Percentiles rank a stretch among this genome's conserved stretches.
Evolutionary conservation across 163 green algal genomes (phyloP).

Genomic region (Volvox carteri): DNA sequence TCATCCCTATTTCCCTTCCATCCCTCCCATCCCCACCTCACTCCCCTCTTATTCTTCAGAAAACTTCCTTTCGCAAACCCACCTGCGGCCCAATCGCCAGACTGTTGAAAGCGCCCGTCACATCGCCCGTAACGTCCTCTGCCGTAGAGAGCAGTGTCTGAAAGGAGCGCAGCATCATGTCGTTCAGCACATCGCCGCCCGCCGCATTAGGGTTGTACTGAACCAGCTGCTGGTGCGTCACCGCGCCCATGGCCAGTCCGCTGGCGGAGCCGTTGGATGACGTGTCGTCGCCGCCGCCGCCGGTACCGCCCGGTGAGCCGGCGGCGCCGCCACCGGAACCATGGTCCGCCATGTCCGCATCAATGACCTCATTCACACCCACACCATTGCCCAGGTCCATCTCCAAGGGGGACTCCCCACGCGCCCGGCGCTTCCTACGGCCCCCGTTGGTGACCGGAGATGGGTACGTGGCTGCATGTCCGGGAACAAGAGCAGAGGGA

Average conservation of each 20-base stretch:
- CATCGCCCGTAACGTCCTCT: conserved; percentile 20
- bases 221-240: conserved; percentile 47
- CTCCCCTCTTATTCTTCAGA: too few species aligned
- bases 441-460: conserved; percentile 53
- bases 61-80: too few species aligned
- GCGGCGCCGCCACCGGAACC: not conserved
- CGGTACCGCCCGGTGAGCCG: conserved; percentile 13
- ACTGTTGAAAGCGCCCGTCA: conserved; percentile 47
- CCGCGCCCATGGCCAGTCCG: not conserved
- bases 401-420: conserved; percentile 13
- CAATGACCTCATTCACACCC: conserved; percentile 16
- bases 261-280: conserved; percentile 46
- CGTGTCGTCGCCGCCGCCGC: conserved; percentile 21
- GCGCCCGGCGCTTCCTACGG: conserved; percentile 77
- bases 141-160: conserved; percentile 29
- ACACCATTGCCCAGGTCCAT: conserved; percentile 1
- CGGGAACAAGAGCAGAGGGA: not conserved
- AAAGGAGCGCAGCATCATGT: conserved; percentile 52
- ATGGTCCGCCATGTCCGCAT: conserved; percentile 57
- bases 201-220: conserved; percentile 29
- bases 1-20: too few species aligned
- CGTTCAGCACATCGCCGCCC: conserved; percentile 17
- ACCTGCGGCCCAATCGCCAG: conserved; percentile 42
- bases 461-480: conserved; percentile 11
- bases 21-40: too few species aligned